Percentiles rank a stretch among this genome's conserved stretches.
phyloP scores from a whole-genome alignment of 2,329 filamentous ascomycete species.

The Teratosphaeria destructans region DNA sequence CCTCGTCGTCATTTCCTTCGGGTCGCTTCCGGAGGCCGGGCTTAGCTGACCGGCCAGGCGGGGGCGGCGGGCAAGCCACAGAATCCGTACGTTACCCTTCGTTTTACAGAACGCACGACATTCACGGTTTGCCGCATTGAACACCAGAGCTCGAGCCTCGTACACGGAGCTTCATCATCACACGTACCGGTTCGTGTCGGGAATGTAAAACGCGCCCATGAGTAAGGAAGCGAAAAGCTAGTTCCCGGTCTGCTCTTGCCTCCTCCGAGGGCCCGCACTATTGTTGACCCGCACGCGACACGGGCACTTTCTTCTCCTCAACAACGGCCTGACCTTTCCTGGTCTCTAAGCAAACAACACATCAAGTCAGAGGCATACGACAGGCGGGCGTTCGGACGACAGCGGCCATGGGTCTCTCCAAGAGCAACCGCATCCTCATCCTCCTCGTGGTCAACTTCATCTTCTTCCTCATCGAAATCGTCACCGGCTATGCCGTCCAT shows the following conservation, averaged over 20 bases:
- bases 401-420: conserved; percentile 70
- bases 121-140: background rate
- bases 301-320: background rate
- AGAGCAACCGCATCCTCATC: conserved; percentile 82
- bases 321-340: background rate
- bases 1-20: background rate
- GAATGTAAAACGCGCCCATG: too few relatives aligned
- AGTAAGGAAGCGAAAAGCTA: too few relatives aligned
- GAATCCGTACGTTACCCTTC: background rate
- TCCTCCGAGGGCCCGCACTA: too few relatives aligned
- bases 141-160: background rate
- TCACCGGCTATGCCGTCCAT: conserved; percentile 74
- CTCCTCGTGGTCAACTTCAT: conserved; percentile 80
- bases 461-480: conserved; percentile 86
- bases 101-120: background rate
- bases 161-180: background rate
- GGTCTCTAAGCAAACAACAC: background rate
- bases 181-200: background rate
- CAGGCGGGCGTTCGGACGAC: background rate
- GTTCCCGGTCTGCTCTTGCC: too few relatives aligned
- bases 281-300: background rate
- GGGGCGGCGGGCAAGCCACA: background rate
- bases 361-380: background rate
- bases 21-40: background rate
- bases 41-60: too few relatives aligned